Evolutionary conservation across 2,329 filamentous ascomycete genomes (phyloP).

Genomic region (Xylaria sp.): DNA sequence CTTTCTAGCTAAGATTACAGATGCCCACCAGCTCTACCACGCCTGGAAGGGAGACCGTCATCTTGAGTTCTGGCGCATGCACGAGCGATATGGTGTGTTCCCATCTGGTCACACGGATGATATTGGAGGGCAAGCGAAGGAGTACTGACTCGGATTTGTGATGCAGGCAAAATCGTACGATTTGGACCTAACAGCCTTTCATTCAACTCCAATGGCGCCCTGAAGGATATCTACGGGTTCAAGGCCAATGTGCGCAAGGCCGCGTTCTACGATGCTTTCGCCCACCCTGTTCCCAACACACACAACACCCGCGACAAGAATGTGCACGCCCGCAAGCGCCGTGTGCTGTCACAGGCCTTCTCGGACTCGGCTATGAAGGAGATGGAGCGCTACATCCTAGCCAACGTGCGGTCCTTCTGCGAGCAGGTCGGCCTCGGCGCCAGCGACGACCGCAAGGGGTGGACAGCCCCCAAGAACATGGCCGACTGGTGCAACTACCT

Average conservation of each 20-base stretch:
- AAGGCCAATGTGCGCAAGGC: conserved; percentile 73
- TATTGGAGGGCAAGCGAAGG: not conserved
- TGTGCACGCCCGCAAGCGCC: conserved; percentile 75
- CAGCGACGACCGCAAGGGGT: conserved; percentile 62
- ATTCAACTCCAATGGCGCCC: conserved; percentile 77
- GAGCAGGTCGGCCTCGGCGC: conserved; percentile 61
- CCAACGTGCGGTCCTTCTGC: conserved; percentile 75
- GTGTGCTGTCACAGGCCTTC: conserved; percentile 78
- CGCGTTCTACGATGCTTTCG: conserved; percentile 79
- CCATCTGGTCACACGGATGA: not conserved
- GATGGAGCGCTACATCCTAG: conserved; percentile 74
- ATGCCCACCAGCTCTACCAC: conserved; percentile 75
- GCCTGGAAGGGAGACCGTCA: conserved; percentile 80
- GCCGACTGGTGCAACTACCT: conserved; percentile 71
- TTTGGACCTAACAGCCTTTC: conserved; percentile 82
- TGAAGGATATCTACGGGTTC: conserved; percentile 75
- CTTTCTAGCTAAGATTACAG: conserved; percentile 70
- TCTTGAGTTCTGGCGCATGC: conserved; percentile 76
- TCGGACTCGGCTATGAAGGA: conserved; percentile 73
- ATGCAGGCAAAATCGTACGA: conserved; percentile 72
- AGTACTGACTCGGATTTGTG: conserved; percentile 28
- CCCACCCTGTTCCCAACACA: conserved; percentile 76
- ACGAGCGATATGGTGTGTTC: conserved; percentile 74
- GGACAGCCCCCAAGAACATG: conserved; percentile 71
- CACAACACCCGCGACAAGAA: conserved; percentile 77